Base-by-base conservation (phyloP, 2,329 filamentous ascomycete species). In the Fusarium anguioides region DNA sequence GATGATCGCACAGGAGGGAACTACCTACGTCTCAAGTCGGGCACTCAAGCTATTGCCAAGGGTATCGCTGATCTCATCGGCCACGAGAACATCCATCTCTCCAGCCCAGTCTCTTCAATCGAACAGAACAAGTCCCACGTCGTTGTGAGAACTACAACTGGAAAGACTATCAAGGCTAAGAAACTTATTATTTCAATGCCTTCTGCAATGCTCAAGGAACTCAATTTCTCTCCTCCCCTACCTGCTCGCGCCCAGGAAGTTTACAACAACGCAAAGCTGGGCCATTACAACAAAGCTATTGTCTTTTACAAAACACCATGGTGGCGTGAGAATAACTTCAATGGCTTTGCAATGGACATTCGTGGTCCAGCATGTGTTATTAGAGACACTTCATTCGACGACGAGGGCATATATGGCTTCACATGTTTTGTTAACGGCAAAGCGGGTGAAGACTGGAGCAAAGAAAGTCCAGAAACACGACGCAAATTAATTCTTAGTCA, bases 131-230 rank as follows among this genome's bases (percentile, higher is more conserved):
- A 64, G 11, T 39, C 46, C 1, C 53, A 70, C 17, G 61, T 68
- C 0, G 37, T 31, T 1, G 68, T 76, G 4, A 71, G 45, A 10
- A 73, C 73, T 0, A 72, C 64, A 0, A 67, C 59, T 2, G 71
- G 69, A 31, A 70, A 64, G 20, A 55, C 71, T 0, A 74, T 79
- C 21, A 60, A 75, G 4, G 79, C 76, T 1, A 75, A 73, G 21
- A 82, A 81, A 41, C 75, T 80, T 24, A 80, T 87, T 46, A 61
- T 85, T 5, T 83, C 84, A 3, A 72, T 87, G 8, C 81, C 85
- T 0, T 83, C 80, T 8, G 79, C 84, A 8, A 73, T 85, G 40
- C 80, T 82, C 51, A 75, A 77, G 11, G 76, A 80, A 9, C 79
- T 87, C 23, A 74, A 72, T 5, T 84, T 87, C 70, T 70, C 75